A percentile compares a stretch with the other conserved stretches of the same genome.
Evolutionary conservation across 192 early-diverging fungal species (phyloP).

Genomic region (Tieghemiomyces parasiticus): DNA sequence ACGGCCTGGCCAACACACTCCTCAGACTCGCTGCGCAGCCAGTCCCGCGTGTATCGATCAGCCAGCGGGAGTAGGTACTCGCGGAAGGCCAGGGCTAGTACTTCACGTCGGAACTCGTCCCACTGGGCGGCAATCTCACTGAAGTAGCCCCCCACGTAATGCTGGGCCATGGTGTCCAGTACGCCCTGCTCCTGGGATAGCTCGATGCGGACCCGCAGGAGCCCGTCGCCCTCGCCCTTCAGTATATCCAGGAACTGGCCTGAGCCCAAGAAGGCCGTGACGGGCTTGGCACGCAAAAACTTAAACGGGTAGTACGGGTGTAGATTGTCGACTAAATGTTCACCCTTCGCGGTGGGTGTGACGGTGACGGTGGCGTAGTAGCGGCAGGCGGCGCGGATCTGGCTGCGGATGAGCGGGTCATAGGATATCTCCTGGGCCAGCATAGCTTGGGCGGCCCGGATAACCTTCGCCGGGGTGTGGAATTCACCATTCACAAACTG

Average conservation of each 20-base stretch:
- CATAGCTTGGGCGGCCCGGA: conserved; percentile 44
- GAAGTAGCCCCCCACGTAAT: conserved; percentile 38
- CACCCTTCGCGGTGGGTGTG: conserved; percentile 67
- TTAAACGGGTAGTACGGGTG: conserved; percentile 79
- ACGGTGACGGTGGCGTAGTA: conserved; percentile 51
- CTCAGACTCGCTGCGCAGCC: conserved; percentile 52
- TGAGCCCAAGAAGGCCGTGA: conserved; percentile 41
- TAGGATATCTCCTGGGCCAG: conserved; percentile 59
- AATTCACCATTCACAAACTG: conserved; percentile 17
- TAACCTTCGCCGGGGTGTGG: conserved; percentile 15
- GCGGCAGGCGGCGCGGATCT: conserved; percentile 56
- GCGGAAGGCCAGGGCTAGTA: conserved; percentile 37
- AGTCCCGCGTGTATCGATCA: conserved; percentile 60
- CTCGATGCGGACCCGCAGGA: conserved; percentile 42
- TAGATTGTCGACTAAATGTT: conserved; percentile 51
- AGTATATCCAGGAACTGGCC: conserved; percentile 65
- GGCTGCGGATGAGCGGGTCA: conserved; percentile 66
- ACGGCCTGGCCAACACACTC: conserved; percentile 51
- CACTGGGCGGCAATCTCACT: conserved; percentile 51
- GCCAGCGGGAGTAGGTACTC: conserved; percentile 57
- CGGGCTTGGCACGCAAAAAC: conserved; percentile 63
- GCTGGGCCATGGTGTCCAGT: conserved; percentile 17
- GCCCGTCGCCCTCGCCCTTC: conserved; percentile 52
- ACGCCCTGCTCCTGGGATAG: conserved; percentile 29
- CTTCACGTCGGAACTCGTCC: conserved; percentile 57